These are phyloP conservation scores for Pyronema omphalodes DNA, from an alignment of 495 filamentous ascomycete genomes.

Conservation along the genomic window DNA sequence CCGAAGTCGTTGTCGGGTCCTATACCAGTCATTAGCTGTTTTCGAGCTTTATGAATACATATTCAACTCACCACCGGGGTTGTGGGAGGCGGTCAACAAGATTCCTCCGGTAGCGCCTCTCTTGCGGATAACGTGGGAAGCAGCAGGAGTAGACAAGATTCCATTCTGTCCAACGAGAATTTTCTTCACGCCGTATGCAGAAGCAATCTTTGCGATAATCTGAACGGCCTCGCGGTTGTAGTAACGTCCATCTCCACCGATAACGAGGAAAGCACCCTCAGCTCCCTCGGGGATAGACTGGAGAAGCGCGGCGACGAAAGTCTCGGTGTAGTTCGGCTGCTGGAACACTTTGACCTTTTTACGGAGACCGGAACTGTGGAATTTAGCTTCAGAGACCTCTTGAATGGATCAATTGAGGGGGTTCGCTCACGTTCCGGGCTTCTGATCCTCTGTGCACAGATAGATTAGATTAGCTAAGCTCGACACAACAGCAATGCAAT, in stretches of 20 bases:
- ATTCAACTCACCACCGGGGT: conserved; percentile 67
- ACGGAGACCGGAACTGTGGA: conserved; percentile 62
- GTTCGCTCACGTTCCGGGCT: conserved; percentile 86
- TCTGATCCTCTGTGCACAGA: conserved; percentile 64
- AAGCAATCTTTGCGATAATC: conserved; percentile 90
- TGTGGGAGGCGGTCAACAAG: conserved; percentile 90
- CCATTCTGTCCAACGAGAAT: conserved; percentile 87
- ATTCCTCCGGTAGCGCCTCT: conserved; percentile 90
- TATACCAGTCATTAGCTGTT: conserved; percentile 24
- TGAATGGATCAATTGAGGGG: conserved; percentile 10
- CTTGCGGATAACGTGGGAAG: conserved; percentile 86
- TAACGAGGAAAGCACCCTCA: conserved; percentile 75
- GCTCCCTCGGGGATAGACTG: conserved; percentile 91
- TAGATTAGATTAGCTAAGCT: conserved; percentile 5
- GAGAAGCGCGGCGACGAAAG: conserved; percentile 82
- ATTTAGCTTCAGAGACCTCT: background rate
- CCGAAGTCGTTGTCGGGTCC: conserved; percentile 88
- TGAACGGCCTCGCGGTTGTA: conserved; percentile 94
- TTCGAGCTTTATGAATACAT: background rate
- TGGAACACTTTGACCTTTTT: conserved; percentile 99
- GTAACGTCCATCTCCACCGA: conserved; percentile 92
- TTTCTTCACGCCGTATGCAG: conserved; percentile 98
- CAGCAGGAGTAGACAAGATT: conserved; percentile 88
- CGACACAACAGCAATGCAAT: background rate
- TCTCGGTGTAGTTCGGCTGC: conserved; percentile 82